A percentile compares a stretch with the other conserved stretches of the same genome.
Evolutionary conservation across 1,284 basidiomycete genomes (phyloP).

Genomic region (Fomitopsis betulina): DNA sequence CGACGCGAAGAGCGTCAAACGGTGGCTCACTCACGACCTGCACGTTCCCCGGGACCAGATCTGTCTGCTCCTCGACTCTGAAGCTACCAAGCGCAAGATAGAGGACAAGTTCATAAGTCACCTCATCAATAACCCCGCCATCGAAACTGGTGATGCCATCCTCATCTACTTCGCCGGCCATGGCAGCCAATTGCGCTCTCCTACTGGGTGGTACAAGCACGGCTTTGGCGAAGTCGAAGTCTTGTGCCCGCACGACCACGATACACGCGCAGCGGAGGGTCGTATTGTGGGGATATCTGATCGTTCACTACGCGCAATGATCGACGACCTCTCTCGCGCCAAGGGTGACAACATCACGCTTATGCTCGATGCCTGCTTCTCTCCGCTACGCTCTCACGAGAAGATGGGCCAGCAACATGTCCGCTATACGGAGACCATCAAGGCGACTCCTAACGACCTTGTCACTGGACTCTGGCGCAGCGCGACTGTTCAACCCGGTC

Average conservation of each 20-base stretch:
- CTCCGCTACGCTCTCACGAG: slow-evolving; percentile 34
- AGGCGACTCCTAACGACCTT: slow-evolving; percentile 47
- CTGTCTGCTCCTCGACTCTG: slow-evolving; percentile 46
- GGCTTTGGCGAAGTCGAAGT: slow-evolving; percentile 45
- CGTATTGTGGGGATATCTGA: slow-evolving; percentile 60
- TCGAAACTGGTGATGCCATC: slow-evolving; percentile 57
- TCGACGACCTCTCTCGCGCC: slow-evolving; percentile 43
- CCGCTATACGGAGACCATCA: slow-evolving; percentile 51
- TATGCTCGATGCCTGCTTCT: slow-evolving; percentile 62
- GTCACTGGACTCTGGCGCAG: slow-evolving; percentile 47
- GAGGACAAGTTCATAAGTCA: slow-evolving; percentile 55
- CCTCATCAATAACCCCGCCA: slow-evolving; percentile 52
- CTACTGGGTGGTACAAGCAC: slow-evolving; percentile 49
- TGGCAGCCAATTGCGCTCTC: slow-evolving; percentile 50
- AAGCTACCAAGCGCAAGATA: slow-evolving; percentile 56
- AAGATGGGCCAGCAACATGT: slow-evolving; percentile 39
- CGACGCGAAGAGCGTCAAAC: slow-evolving; percentile 51
- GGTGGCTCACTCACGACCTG: slow-evolving; percentile 51
- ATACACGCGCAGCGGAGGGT: slow-evolving; percentile 40
- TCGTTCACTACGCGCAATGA: slow-evolving; percentile 54
- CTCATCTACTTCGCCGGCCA: slow-evolving; percentile 68
- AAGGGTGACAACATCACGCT: slow-evolving; percentile 69
- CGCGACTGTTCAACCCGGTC: slow-evolving; percentile 32
- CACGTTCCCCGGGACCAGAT: slow-evolving; percentile 57
- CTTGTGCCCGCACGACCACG: slow-evolving; percentile 60